Conservation (phyloP, 169 alveolate species). For the Cytauxzoon felis region DNA sequence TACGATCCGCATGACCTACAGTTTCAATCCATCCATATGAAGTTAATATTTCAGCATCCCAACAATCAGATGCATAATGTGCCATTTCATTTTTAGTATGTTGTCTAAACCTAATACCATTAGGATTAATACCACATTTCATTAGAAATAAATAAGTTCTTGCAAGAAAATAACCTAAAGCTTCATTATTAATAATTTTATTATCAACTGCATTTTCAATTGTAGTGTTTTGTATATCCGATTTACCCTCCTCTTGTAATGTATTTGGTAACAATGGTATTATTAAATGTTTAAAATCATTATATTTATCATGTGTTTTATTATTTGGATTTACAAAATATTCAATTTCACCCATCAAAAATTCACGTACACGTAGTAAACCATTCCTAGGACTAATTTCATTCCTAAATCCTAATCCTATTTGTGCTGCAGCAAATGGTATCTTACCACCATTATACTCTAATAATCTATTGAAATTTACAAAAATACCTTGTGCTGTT, state of each 20-base stretch:
- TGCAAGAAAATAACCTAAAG: conserved; percentile 94
- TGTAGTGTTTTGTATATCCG: conserved; percentile 65
- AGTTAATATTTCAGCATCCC: conserved; percentile 97
- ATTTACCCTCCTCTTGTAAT: conserved; percentile 67
- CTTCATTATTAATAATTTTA: conserved; percentile 87
- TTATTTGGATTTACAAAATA: conserved; percentile 93
- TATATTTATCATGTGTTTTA: conserved; percentile 86
- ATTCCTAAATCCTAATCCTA: conserved; percentile 96
- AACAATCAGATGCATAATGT: conserved; percentile 98
- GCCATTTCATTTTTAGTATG: conserved; percentile 97
- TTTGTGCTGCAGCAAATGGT: conserved; percentile 97
- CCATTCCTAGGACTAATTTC: conserved; percentile 98
- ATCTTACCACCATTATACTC: conserved; percentile 92
- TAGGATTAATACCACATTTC: conserved; percentile 85
- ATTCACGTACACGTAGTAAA: conserved; percentile 94
- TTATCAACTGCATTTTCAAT: conserved; percentile 89
- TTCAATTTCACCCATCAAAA: conserved; percentile 98
- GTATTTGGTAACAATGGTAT: conserved; percentile 87
- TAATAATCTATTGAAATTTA: conserved; percentile 88
- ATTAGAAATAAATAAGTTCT: conserved; percentile 89
- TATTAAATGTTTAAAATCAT: conserved; percentile 70
- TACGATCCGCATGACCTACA: conserved; percentile 98
- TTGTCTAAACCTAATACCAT: conserved; percentile 93
- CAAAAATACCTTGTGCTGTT: conserved; percentile 98
- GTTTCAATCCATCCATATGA: conserved; percentile 97